Evolutionary conservation across 2,329 filamentous ascomycete species (phyloP).

Genomic region (Aspergillus piperis): DNA sequence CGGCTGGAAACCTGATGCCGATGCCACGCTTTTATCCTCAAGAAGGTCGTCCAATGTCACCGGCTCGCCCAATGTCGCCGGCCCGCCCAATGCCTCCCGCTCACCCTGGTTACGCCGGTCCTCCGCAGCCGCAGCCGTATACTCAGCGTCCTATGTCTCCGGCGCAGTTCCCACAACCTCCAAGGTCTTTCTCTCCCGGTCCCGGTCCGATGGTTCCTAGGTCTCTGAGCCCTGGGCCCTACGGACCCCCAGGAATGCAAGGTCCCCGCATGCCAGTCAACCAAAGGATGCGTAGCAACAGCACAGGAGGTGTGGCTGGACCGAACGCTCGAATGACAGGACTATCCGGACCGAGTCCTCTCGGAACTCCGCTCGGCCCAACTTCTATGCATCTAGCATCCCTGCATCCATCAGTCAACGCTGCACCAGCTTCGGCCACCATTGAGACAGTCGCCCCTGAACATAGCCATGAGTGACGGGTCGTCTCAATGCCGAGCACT

Average conservation of each 20-base stretch:
- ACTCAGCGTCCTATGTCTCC: constrained; percentile 33
- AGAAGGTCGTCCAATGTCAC: constrained; percentile 44
- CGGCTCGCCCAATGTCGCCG: constrained; percentile 33
- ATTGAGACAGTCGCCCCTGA: not conserved
- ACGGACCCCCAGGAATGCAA: constrained; percentile 44
- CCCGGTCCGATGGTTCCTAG: constrained; percentile 28
- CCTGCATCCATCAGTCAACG: constrained; percentile 43
- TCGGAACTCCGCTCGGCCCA: constrained; percentile 25
- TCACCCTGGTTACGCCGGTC: constrained; percentile 27
- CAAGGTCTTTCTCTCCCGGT: constrained; percentile 38
- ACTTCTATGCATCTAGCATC: constrained; percentile 37
- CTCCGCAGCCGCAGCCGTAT: constrained; percentile 29
- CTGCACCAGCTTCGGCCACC: constrained; percentile 32
- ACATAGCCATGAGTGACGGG: not conserved
- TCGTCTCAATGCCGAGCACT: not conserved
- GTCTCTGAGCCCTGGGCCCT: constrained; percentile 47
- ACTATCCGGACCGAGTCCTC: constrained; percentile 29
- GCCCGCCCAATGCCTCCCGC: constrained; percentile 8
- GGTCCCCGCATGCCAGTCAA: constrained; percentile 41
- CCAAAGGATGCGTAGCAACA: constrained; percentile 48
- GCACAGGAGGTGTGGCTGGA: constrained; percentile 37
- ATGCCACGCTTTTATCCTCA: constrained; percentile 39
- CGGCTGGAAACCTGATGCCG: constrained; percentile 29
- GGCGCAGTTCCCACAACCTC: constrained; percentile 39
- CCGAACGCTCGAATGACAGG: constrained; percentile 21